Evolutionary conservation across 1,284 basidiomycete genomes (phyloP), one percentile per base, ranked within the genome.

Genomic region (Naganishia sp.): DNA sequence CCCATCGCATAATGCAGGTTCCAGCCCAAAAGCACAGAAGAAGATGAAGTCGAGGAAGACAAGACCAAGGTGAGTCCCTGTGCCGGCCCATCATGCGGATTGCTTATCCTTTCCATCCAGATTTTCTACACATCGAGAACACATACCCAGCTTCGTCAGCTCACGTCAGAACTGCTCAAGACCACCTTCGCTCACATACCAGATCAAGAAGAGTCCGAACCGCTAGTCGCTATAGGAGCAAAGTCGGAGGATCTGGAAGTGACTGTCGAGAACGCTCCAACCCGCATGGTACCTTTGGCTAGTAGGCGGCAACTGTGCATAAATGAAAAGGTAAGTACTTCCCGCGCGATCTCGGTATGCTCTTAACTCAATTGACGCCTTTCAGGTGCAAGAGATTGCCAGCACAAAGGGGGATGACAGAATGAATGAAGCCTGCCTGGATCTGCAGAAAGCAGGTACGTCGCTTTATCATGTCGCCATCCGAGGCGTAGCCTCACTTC

Each of bases 231-330:
- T 23, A 44, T n/a, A 44, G 48, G 6, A n/a, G 46, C 21, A 46
- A 52, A 13, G 49, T 48, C 11, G 21, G 21, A 6, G 59, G 23
- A 39, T 45, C 46, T 25, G 13, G n/a, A 50, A 46, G 10, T 11
- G 49, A 18, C 43, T 28, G 11, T 55, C 46, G 44, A 33, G 10
- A 43, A 6, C 39, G n/a, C 39, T 46, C 71, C 49, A 67, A 75
- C 78, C 46, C 73, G 90, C 28, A 83, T 87, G 0, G 89, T 94
- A 6, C 86, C 92, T 6, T 84, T 99, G 2, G 95, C 90, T 1
- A 93, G 92, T n/a, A 85, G 95, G 43, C 90, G 88, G 75, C 94
- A 96, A 74, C 84, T 98, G 21, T 99, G 95, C 77, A 92, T 99
- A 72, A 92, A 98, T 74, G 88, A 92, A 36, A 84, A 86, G 28